Evolutionary conservation across 2,329 filamentous ascomycete genomes (phyloP).

Genomic region (Ilyonectria robusta): DNA sequence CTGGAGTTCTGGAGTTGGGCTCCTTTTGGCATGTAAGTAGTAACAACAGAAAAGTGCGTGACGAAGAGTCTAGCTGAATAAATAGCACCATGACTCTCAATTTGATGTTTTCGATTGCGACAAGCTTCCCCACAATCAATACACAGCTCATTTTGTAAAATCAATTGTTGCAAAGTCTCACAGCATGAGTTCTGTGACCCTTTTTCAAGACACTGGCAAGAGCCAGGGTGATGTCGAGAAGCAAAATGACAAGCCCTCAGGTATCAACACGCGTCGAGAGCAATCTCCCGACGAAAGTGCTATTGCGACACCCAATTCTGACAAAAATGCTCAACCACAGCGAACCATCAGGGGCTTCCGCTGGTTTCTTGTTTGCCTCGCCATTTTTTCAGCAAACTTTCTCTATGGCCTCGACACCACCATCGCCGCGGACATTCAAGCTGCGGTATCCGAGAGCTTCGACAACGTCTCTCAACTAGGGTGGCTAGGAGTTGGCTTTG

Average conservation of each 20-base stretch:
- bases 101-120: neutral
- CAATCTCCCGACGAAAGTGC: conserved; percentile 3
- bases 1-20: conserved; percentile 27
- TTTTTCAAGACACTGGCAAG: neutral
- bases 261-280: neutral
- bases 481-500: conserved; percentile 39
- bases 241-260: neutral
- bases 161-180: neutral
- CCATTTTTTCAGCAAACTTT: conserved; percentile 39
- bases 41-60: neutral
- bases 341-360: conserved; percentile 33
- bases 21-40: conserved; percentile 20
- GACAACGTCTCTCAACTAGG: conserved; percentile 39
- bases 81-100: conserved; percentile 6
- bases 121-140: neutral
- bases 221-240: conserved; percentile 22
- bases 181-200: conserved; percentile 13
- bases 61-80: neutral
- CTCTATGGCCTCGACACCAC: conserved; percentile 42
- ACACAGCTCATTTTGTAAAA: neutral
- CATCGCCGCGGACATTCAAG: conserved; percentile 37
- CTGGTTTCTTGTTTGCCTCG: conserved; percentile 39
- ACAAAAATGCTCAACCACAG: conserved; percentile 18
- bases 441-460: conserved; percentile 34
- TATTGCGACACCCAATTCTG: conserved; percentile 1